phyloP scores from a whole-genome alignment of 306 rosid species.

The Styphnolobium japonicum region DNA sequence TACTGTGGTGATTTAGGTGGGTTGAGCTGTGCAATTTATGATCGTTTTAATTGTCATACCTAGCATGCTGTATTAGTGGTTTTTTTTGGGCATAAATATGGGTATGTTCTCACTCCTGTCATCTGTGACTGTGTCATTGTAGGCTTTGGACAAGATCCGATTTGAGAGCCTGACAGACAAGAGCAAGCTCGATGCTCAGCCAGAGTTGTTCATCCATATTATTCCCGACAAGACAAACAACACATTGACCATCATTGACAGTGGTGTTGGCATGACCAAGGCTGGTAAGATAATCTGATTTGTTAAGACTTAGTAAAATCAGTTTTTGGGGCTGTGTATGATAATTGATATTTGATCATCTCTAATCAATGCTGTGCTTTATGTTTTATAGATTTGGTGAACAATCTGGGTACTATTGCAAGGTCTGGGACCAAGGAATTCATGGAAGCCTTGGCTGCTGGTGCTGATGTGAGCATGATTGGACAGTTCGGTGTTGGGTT shows the following conservation, averaged over 20 bases:
- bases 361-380: background rate
- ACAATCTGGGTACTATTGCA: slow-evolving; percentile 95
- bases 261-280: slow-evolving; percentile 96
- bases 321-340: background rate
- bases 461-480: slow-evolving; percentile 98
- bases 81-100: background rate
- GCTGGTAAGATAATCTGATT: slow-evolving; percentile 55
- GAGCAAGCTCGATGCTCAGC: slow-evolving; percentile 93
- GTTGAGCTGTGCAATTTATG: too few relatives aligned
- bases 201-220: slow-evolving; percentile 85
- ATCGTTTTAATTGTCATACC: too few relatives aligned
- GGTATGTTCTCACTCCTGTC: background rate
- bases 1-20: too few relatives aligned
- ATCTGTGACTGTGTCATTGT: background rate
- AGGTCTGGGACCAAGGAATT: slow-evolving; percentile 98
- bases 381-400: slow-evolving; percentile 72
- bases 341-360: background rate
- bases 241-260: slow-evolving; percentile 72
- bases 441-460: slow-evolving; percentile 98
- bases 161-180: slow-evolving; percentile 89
- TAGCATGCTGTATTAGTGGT: background rate
- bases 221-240: slow-evolving; percentile 81
- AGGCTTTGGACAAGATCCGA: slow-evolving; percentile 91
- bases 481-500: slow-evolving; percentile 99
- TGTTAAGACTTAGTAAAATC: background rate